Percentiles rank a stretch among this genome's conserved stretches.
Conservation (phyloP, 2,329 filamentous ascomycete species). For the Colletotrichum limetticola region DNA sequence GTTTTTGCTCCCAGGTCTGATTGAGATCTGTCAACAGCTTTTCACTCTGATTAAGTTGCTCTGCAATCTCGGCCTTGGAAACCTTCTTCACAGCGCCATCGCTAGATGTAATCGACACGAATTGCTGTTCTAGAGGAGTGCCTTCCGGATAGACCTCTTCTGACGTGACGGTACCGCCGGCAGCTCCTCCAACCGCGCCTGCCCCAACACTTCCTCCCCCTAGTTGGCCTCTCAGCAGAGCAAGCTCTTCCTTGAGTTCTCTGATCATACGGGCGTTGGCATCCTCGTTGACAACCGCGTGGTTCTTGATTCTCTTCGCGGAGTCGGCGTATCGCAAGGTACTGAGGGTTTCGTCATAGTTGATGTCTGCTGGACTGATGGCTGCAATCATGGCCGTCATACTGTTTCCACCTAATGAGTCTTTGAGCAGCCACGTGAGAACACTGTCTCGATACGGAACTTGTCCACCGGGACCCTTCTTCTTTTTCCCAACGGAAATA, state of each 20-base stretch:
- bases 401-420: slow-evolving; percentile 96
- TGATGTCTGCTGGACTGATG: slow-evolving; percentile 98
- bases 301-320: slow-evolving; percentile 99
- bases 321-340: slow-evolving; percentile 97
- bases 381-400: slow-evolving; percentile 99
- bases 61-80: slow-evolving; percentile 97
- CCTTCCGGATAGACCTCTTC: slow-evolving; percentile 92
- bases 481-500: slow-evolving; percentile 85
- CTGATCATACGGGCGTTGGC: slow-evolving; percentile 99
- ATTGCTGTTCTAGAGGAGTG: slow-evolving; percentile 93
- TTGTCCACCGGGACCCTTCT: slow-evolving; percentile 76
- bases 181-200: slow-evolving; percentile 51
- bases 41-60: slow-evolving; percentile 95
- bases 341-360: slow-evolving; percentile 97
- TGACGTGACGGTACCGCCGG: slow-evolving; percentile 62
- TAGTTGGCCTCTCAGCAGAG: slow-evolving; percentile 87
- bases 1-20: slow-evolving; percentile 98
- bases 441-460: slow-evolving; percentile 98
- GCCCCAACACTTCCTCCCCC: slow-evolving; percentile 63
- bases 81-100: slow-evolving; percentile 94
- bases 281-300: slow-evolving; percentile 98
- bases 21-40: slow-evolving; percentile 96
- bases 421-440: slow-evolving; percentile 95
- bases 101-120: slow-evolving; percentile 89
- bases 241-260: slow-evolving; percentile 94